Conservation (phyloP, 371 early-diverging fungal genomes). For the Mucor racemosus region DNA sequence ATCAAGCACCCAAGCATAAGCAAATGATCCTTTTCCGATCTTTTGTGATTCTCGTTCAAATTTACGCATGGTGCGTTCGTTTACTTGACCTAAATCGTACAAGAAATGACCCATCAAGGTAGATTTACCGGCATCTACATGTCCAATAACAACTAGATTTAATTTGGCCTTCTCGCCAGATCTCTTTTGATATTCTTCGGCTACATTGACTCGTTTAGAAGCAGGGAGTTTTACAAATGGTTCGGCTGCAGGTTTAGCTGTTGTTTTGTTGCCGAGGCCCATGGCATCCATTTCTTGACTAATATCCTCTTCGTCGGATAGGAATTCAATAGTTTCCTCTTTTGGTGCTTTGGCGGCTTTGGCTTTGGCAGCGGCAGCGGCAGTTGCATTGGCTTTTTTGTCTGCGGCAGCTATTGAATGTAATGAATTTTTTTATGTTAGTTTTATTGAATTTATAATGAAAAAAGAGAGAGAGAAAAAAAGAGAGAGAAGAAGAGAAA, state of each 20-base stretch:
- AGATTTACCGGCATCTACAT: slow-evolving; percentile 99
- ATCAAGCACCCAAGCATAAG: slow-evolving; percentile 96
- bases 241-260: slow-evolving; percentile 35
- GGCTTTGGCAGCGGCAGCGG: slow-evolving; percentile 10
- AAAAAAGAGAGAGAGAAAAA: slow-evolving; percentile 10
- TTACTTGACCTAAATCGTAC: slow-evolving; percentile 87
- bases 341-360: slow-evolving; percentile 20
- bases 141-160: slow-evolving; percentile 92
- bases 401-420: slow-evolving; percentile 20
- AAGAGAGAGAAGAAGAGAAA: slow-evolving; percentile 2
- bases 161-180: slow-evolving; percentile 69
- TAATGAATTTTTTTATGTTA: not conserved
- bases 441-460: slow-evolving; percentile 4
- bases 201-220: slow-evolving; percentile 70
- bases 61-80: slow-evolving; percentile 87
- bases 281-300: slow-evolving; percentile 58
- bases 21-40: slow-evolving; percentile 92
- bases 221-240: slow-evolving; percentile 46
- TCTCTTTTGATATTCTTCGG: slow-evolving; percentile 77
- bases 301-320: slow-evolving; percentile 53
- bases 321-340: slow-evolving; percentile 51
- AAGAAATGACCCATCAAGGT: slow-evolving; percentile 98
- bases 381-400: slow-evolving; percentile 7
- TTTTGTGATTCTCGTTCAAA: slow-evolving; percentile 94
- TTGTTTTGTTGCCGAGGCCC: slow-evolving; percentile 35